A percentile compares a stretch with the other conserved stretches of the same genome.
These are phyloP conservation scores for Euptelea pleiosperma DNA, from an alignment of 164 flowering plant genomes.

Conservation along the genomic window DNA sequence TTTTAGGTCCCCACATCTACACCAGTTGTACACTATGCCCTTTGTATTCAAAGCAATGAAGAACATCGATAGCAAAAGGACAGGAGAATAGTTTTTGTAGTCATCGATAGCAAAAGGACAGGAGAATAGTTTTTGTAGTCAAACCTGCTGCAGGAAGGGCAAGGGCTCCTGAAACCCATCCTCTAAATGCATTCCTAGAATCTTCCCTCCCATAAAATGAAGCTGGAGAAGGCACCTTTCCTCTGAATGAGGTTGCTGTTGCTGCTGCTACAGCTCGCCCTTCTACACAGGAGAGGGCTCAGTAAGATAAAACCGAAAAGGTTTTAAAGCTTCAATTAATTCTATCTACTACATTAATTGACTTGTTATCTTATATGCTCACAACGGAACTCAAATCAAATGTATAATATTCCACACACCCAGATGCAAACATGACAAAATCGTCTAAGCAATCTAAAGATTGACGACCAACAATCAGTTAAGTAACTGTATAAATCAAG, in stretches of 20 bases:
- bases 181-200: constrained; percentile 43
- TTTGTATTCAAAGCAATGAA: no score
- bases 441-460: no score
- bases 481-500: no score
- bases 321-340: neutral
- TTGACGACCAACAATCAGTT: no score
- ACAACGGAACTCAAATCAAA: neutral
- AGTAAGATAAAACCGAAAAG: neutral
- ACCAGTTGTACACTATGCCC: no score
- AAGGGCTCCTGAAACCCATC: constrained; percentile 70
- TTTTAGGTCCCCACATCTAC: no score
- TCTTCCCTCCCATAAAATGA: constrained; percentile 39
- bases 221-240: constrained; percentile 41
- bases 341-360: neutral
- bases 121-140: constrained; percentile 1
- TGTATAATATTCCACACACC: no score
- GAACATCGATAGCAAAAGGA: no score
- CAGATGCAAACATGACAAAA: no score
- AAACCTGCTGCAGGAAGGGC: constrained; percentile 92
- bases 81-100: no score
- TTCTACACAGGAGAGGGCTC: constrained; percentile 34
- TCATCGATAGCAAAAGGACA: no score
- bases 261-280: constrained; percentile 78
- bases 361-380: neutral
- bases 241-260: constrained; percentile 51